phyloP scores from a whole-genome alignment of 2,329 filamentous ascomycete genomes.

The Blumeria graminis region DNA sequence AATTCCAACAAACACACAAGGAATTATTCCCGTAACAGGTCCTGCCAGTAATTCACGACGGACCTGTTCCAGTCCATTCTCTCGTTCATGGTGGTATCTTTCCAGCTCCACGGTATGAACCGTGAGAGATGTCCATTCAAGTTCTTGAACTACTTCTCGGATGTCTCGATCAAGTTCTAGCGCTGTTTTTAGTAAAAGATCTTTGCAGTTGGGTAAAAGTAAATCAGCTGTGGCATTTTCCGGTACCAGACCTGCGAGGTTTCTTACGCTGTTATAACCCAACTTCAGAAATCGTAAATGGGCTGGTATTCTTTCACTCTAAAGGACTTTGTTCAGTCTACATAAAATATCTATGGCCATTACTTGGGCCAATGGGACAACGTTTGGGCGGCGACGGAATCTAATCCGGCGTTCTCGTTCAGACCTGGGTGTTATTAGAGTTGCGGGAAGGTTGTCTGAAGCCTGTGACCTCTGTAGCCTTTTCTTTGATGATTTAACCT shows the following conservation, averaged over 20 bases:
- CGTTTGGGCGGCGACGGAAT: not conserved
- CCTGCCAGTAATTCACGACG: not conserved
- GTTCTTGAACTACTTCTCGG: not conserved
- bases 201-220: not conserved
- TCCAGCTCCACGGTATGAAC: not conserved
- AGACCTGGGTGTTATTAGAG: too few species aligned
- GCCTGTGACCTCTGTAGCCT: too few species aligned
- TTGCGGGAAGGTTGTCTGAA: not conserved
- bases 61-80: not conserved
- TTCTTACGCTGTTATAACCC: not conserved
- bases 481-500: not conserved
- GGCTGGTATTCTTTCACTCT: too few species aligned
- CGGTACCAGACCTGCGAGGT: not conserved
- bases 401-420: too few species aligned
- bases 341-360: not conserved
- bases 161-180: not conserved
- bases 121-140: not conserved
- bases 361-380: not conserved
- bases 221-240: not conserved
- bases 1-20: too few species aligned
- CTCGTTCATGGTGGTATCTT: not conserved
- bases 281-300: not conserved
- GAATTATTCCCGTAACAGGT: too few species aligned
- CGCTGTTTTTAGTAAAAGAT: not conserved
- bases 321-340: not conserved